A percentile compares a stretch with the other conserved stretches of the same genome.
phyloP scores from a whole-genome alignment of 163 green algal species.

The Scenedesmus sp. region DNA sequence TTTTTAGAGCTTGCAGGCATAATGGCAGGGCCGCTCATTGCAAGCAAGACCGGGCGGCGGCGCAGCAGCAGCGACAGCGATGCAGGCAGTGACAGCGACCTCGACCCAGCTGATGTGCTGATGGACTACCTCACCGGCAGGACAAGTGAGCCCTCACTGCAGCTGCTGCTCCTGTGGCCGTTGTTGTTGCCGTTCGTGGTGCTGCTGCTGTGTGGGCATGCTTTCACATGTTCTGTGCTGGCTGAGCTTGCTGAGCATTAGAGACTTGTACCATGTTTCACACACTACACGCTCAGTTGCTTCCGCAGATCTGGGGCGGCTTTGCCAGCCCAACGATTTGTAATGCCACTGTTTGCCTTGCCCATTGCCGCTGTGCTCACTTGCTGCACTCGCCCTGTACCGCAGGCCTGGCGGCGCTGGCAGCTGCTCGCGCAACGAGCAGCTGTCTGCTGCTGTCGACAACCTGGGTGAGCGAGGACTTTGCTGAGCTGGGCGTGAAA shows the following conservation, averaged over 20 bases:
- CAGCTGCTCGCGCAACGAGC: conserved; percentile 38
- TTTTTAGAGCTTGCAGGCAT: conserved; percentile 18
- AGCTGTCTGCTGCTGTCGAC: conserved; percentile 42
- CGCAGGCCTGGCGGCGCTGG: conserved; percentile 22
- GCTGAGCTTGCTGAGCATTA: neutral
- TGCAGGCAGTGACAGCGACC: neutral
- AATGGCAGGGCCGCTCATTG: neutral
- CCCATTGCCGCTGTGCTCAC: neutral
- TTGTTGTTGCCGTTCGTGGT: too few relatives aligned
- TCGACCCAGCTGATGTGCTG: conserved; percentile 53
- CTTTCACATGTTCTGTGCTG: neutral
- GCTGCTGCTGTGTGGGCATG: neutral
- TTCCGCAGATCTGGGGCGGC: too few relatives aligned
- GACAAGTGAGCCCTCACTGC: conserved; percentile 37
- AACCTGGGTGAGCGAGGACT: conserved; percentile 43
- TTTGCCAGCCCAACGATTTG: neutral
- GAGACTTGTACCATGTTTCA: neutral
- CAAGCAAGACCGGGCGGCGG: neutral
- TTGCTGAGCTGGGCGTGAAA: conserved; percentile 43
- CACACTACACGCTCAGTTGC: neutral
- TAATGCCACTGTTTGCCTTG: neutral
- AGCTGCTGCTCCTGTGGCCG: too few relatives aligned
- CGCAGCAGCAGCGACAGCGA: neutral
- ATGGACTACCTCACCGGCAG: conserved; percentile 47
- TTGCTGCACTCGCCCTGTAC: neutral